Evolutionary conservation across 768 basidiomycete genomes (phyloP).

Genomic region (Tylopilus rubrobrunneus): DNA sequence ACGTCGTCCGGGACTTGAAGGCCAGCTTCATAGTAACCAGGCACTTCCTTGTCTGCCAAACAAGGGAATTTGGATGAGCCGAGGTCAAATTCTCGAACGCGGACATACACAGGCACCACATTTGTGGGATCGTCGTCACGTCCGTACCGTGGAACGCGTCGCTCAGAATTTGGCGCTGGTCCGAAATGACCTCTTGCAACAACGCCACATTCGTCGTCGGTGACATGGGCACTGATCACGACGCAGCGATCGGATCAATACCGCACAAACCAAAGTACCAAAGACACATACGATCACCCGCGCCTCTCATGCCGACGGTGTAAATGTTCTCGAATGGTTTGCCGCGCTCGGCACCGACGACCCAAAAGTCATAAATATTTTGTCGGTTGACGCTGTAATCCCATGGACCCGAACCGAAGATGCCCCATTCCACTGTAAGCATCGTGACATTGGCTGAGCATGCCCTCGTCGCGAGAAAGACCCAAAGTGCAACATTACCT

Average conservation of each 20-base stretch:
- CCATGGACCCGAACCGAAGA: neutral
- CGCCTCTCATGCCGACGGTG: constrained; percentile 47
- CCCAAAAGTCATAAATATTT: neutral
- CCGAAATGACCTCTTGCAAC: neutral
- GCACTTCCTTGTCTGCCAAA: neutral
- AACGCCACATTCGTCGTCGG: neutral
- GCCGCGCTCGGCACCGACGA: neutral
- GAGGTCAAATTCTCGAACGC: neutral
- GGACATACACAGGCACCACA: neutral
- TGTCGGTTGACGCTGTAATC: neutral
- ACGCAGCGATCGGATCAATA: neutral
- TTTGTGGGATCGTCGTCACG: neutral
- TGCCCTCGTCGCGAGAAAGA: neutral
- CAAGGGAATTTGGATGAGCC: neutral
- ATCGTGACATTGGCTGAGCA: neutral
- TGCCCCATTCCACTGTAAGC: constrained; percentile 44
- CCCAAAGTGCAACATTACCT: neutral
- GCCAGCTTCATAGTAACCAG: neutral
- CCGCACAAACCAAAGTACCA: neutral
- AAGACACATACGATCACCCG: no score
- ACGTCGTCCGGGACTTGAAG: neutral
- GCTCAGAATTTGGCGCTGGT: neutral
- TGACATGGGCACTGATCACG: neutral
- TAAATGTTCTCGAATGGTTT: constrained; percentile 52
- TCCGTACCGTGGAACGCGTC: neutral